Evolutionary conservation across 371 early-diverging fungal species (phyloP).

Genomic region (Mortierella sp.): DNA sequence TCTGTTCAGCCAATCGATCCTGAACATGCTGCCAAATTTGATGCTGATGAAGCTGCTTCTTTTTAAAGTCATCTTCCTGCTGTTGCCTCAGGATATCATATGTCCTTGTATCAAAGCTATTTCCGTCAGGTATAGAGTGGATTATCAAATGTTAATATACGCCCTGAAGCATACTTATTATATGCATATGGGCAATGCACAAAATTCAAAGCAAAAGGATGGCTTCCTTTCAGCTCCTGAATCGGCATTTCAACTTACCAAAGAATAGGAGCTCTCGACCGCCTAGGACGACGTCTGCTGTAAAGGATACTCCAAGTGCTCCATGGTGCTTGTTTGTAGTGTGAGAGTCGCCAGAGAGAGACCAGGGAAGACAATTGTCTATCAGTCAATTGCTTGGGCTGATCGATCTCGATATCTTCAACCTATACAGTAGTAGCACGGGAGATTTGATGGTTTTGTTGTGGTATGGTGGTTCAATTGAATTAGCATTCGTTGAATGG

Average conservation of each 20-base stretch:
- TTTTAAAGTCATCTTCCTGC: constrained; percentile 25
- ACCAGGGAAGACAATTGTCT: constrained; percentile 33
- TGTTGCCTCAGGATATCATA: constrained; percentile 30
- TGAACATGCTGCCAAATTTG: constrained; percentile 56
- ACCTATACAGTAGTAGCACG: constrained; percentile 7
- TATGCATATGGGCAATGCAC: no score
- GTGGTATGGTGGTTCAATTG: background rate
- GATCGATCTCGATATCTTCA: constrained; percentile 25
- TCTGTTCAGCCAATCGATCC: constrained; percentile 46
- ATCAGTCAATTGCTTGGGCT: constrained; percentile 30
- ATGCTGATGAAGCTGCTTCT: constrained; percentile 41
- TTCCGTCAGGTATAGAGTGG: background rate
- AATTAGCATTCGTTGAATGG: background rate
- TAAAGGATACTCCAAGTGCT: constrained; percentile 54
- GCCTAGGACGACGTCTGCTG: constrained; percentile 27
- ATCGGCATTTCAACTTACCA: constrained; percentile 21
- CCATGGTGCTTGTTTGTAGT: constrained; percentile 47
- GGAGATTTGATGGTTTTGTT: background rate
- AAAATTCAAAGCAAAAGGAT: no score
- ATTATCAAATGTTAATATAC: background rate
- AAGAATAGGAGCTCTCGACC: constrained; percentile 31
- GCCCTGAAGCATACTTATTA: no score
- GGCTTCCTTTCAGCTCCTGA: background rate
- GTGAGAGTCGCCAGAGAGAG: constrained; percentile 39
- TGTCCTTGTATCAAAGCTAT: constrained; percentile 41